These are phyloP conservation scores for Colletotrichum sojae DNA, from an alignment of 2,329 filamentous ascomycete genomes.

Conservation along the genomic window DNA sequence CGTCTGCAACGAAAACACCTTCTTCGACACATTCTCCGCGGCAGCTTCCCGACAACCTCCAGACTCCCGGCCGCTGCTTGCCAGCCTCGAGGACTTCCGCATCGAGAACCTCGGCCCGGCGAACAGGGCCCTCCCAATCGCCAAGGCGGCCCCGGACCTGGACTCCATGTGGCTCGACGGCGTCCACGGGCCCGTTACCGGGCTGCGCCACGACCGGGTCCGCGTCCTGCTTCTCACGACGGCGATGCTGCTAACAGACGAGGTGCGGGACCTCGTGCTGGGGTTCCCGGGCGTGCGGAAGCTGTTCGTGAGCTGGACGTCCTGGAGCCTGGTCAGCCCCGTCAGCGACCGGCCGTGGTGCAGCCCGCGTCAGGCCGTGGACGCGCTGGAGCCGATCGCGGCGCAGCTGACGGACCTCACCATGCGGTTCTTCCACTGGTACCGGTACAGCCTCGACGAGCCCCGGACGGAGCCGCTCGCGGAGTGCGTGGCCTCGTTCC, in stretches of 20 bases:
- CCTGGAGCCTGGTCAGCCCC: neutral
- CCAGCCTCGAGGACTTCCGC: neutral
- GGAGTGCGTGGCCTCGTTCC: neutral
- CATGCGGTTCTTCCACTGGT: neutral
- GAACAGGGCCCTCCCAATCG: accelerated
- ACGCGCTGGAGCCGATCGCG: neutral
- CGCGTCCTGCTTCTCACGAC: neutral
- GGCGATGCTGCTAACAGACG: neutral
- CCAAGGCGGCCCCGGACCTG: neutral
- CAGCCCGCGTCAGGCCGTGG: neutral
- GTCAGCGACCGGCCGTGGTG: neutral
- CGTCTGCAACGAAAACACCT: accelerated
- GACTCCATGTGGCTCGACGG: neutral
- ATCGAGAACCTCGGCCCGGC: neutral
- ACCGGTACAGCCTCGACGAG: neutral
- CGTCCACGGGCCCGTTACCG: neutral
- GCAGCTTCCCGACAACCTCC: accelerated
- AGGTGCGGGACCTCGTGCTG: neutral
- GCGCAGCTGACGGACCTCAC: neutral
- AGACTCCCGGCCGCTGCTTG: accelerated
- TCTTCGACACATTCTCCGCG: neutral
- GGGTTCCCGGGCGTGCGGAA: neutral
- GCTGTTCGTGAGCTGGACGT: neutral
- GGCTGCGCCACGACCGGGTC: neutral
- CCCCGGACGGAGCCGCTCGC: neutral